Percentiles rank a stretch among this genome's conserved stretches.
Evolutionary conservation across 495 filamentous ascomycete species (phyloP).

Genomic region (Penicilliopsis zonata): DNA sequence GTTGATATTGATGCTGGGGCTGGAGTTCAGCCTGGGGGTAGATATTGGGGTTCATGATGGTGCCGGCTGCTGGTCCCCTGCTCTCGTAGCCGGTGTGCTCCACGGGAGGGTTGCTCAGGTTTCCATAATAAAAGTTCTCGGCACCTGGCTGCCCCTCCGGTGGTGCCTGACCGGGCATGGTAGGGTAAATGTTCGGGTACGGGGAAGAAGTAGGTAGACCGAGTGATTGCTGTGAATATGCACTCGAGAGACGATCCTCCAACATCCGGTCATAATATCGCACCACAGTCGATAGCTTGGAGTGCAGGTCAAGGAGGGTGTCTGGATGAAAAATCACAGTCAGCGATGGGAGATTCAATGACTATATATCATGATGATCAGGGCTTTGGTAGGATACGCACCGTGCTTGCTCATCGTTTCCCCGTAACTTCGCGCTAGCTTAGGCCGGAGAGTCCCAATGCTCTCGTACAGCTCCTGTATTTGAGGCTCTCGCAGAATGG

Average conservation of each 20-base stretch:
- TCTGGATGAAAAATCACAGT: constrained; percentile 35
- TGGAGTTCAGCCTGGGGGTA: constrained; percentile 14
- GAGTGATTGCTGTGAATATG: constrained; percentile 69
- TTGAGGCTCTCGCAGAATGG: constrained; percentile 87
- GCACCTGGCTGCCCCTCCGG: constrained; percentile 39
- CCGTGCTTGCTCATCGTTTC: constrained; percentile 99
- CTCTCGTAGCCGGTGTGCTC: constrained; percentile 4
- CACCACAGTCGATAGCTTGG: constrained; percentile 91
- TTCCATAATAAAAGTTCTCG: constrained; percentile 74
- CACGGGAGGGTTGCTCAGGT: constrained; percentile 33
- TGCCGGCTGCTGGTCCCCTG: constrained; percentile 5
- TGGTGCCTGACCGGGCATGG: constrained; percentile 39
- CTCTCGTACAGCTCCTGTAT: constrained; percentile 98
- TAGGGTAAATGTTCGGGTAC: constrained; percentile 53
- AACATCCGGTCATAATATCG: constrained; percentile 99
- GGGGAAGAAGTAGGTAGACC: constrained; percentile 38
- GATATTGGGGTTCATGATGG: constrained; percentile 14
- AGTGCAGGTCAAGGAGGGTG: constrained; percentile 84
- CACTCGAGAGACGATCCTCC: constrained; percentile 84
- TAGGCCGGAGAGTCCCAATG: constrained; percentile 82
- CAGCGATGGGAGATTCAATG: background rate
- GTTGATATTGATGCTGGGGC: constrained; percentile 15
- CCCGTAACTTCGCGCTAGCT: constrained; percentile 90
- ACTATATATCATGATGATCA: too few relatives aligned
- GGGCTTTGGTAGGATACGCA: constrained; percentile 27